Conservation (phyloP, 257 asterid species). For the Fraxinus pennsylvanica region DNA sequence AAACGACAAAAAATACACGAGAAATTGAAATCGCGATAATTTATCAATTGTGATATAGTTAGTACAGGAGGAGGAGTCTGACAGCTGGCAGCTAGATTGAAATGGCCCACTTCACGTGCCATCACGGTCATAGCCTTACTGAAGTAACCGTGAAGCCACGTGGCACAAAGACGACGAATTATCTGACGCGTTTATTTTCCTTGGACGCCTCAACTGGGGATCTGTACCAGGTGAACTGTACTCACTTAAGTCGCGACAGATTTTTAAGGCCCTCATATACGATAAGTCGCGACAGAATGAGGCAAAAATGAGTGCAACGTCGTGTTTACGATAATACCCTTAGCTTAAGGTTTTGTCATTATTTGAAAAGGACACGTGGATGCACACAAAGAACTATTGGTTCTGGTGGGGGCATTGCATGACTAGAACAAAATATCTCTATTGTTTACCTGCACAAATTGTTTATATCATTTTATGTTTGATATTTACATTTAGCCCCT, state of each 20-base stretch:
- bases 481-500: too few relatives aligned
- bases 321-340: constrained; percentile 32
- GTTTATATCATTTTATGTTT: too few relatives aligned
- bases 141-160: constrained; percentile 22
- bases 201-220: constrained; percentile 36
- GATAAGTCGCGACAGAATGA: neutral
- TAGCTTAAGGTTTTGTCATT: too few relatives aligned
- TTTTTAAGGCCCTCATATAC: constrained; percentile 11
- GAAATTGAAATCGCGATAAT: constrained; percentile 24
- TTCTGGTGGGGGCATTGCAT: too few relatives aligned
- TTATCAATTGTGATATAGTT: constrained; percentile 26
- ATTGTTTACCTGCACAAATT: too few relatives aligned
- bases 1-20: constrained; percentile 28
- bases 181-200: constrained; percentile 32
- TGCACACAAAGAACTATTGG: too few relatives aligned
- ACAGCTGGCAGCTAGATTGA: constrained; percentile 52
- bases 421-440: too few relatives aligned
- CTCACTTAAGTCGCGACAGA: constrained; percentile 34
- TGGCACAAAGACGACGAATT: constrained; percentile 10
- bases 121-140: constrained; percentile 14
- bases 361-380: too few relatives aligned
- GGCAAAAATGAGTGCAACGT: too few relatives aligned
- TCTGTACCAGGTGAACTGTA: constrained; percentile 44
- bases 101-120: constrained; percentile 57
- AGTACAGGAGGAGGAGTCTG: neutral